A percentile compares a stretch with the other conserved stretches of the same genome.
phyloP scores from a whole-genome alignment of 345 rosid species.

The Moringa oleifera region DNA sequence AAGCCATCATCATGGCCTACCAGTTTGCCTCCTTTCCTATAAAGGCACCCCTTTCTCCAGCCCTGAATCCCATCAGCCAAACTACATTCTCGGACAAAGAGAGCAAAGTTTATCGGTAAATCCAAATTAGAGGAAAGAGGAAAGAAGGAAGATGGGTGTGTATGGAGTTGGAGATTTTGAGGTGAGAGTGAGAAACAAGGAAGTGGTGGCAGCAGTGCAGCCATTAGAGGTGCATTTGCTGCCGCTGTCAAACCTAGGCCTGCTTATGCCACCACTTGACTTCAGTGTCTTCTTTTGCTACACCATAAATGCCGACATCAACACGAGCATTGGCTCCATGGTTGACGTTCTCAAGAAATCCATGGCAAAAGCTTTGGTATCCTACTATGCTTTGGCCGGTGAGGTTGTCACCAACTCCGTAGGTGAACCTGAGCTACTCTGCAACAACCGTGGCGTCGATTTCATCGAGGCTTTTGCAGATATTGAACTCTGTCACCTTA shows the following conservation, averaged over 20 bases:
- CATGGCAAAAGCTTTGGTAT: conserved; percentile 39
- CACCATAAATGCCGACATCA: conserved; percentile 11
- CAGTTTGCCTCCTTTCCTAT: too few species aligned
- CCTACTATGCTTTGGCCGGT: conserved; percentile 49
- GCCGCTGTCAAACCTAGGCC: conserved; percentile 81
- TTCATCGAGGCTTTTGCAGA: conserved; percentile 42
- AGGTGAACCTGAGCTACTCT: conserved; percentile 53
- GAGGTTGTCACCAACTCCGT: conserved; percentile 36
- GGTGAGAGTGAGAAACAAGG: conserved; percentile 37
- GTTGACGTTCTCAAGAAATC: conserved; percentile 31
- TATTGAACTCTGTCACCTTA: conserved; percentile 28
- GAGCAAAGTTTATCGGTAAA: too few species aligned
- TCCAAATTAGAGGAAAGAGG: too few species aligned
- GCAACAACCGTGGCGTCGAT: conserved; percentile 60
- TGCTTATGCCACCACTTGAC: conserved; percentile 63
- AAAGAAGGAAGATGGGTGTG: too few species aligned
- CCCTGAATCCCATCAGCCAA: too few species aligned
- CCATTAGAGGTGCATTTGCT: conserved; percentile 78
- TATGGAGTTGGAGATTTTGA: conserved; percentile 20
- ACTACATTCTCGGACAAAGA: too few species aligned
- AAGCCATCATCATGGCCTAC: too few species aligned
- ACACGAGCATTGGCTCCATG: conserved; percentile 18
- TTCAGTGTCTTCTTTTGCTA: conserved; percentile 68
- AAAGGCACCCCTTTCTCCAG: too few species aligned
- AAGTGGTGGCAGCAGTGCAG: conserved; percentile 56